Conservation (phyloP, 2,329 filamentous ascomycete genomes). For the Paracorniculantispora psalliotae region DNA sequence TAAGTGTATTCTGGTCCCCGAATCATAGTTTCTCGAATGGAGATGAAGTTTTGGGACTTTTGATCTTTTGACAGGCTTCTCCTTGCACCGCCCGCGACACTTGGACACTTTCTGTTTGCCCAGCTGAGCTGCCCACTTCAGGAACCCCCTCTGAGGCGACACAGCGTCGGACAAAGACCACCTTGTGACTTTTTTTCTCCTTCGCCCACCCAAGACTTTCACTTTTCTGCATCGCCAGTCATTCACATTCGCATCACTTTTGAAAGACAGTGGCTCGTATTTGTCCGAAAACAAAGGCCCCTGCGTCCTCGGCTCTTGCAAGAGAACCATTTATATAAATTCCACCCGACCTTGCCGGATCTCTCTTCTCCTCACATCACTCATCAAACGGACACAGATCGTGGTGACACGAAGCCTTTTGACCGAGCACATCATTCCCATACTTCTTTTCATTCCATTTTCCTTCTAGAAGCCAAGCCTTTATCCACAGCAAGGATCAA, state of each 20-base stretch:
- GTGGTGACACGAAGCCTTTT: neutral
- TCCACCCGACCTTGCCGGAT: too few species aligned
- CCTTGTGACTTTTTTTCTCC: conserved; percentile 3
- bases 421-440: too few species aligned
- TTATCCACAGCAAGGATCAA: too few species aligned
- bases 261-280: too few species aligned
- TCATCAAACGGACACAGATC: neutral
- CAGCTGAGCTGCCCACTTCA: neutral
- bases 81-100: neutral
- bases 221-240: neutral
- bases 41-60: neutral
- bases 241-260: neutral
- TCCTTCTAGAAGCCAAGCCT: too few species aligned
- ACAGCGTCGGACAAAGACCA: conserved; percentile 3
- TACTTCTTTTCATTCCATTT: too few species aligned
- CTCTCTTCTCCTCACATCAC: neutral
- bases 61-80: neutral
- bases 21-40: neutral
- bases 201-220: too few species aligned
- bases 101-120: neutral
- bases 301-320: neutral
- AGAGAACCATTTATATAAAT: neutral
- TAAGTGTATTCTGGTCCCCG: neutral
- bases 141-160: neutral
- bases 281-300: too few species aligned